Conservation (phyloP, 495 filamentous ascomycete species). For the Chaetomidium leptoderma region DNA sequence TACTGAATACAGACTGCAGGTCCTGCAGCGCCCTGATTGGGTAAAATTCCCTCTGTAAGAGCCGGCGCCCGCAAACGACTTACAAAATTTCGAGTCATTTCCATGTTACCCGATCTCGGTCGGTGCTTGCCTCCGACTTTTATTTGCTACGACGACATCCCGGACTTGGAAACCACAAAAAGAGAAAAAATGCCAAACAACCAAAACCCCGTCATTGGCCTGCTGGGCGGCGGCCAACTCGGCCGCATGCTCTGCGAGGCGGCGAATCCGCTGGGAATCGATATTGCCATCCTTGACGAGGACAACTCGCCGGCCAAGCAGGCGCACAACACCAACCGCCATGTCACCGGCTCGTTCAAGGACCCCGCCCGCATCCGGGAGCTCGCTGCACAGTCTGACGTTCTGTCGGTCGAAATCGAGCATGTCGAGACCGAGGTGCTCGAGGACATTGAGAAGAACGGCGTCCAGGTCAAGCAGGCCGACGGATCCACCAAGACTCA, state of each 20-base stretch:
- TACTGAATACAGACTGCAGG: neutral
- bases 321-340: slow-evolving; percentile 66
- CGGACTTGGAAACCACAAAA: neutral
- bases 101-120: slow-evolving; percentile 8
- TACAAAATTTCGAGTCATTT: slow-evolving; percentile 15
- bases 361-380: slow-evolving; percentile 69
- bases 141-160: neutral
- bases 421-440: slow-evolving; percentile 93
- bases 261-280: slow-evolving; percentile 79
- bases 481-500: slow-evolving; percentile 39
- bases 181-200: slow-evolving; percentile 1
- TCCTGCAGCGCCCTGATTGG: slow-evolving; percentile 10
- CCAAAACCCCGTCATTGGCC: slow-evolving; percentile 38
- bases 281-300: slow-evolving; percentile 74
- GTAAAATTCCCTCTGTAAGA: neutral
- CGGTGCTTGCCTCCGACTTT: neutral
- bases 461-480: slow-evolving; percentile 46
- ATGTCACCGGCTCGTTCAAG: slow-evolving; percentile 83
- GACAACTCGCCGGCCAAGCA: slow-evolving; percentile 84
- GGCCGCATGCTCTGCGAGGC: slow-evolving; percentile 95
- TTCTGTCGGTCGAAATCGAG: slow-evolving; percentile 95
- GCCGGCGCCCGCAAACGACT: no score
- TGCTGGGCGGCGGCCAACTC: slow-evolving; percentile 64
- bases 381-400: slow-evolving; percentile 71
- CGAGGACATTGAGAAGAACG: slow-evolving; percentile 66